Conservation (phyloP, 768 basidiomycete genomes). For the Leccinum subtestaceum region DNA sequence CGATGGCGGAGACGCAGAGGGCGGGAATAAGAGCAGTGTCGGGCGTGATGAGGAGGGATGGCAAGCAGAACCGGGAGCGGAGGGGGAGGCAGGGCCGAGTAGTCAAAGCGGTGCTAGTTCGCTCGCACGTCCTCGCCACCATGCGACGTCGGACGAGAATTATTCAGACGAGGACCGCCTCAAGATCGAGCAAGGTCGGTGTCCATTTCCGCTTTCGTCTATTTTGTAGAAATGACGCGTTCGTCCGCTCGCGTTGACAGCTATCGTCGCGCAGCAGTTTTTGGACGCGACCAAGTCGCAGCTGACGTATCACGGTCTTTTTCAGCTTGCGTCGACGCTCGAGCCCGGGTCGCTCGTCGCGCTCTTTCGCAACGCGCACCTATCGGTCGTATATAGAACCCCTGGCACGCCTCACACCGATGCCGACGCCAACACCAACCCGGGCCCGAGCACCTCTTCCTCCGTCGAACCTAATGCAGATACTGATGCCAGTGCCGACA, state of each 20-base stretch:
- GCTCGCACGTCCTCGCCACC: constrained; percentile 4
- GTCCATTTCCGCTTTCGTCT: not conserved
- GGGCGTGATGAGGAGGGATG: not conserved
- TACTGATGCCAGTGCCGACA: not conserved
- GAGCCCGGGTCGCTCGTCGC: constrained; percentile 66
- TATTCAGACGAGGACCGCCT: constrained; percentile 53
- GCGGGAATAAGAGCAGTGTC: not conserved
- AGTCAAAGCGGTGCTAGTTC: not conserved
- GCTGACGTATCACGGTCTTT: constrained; percentile 84
- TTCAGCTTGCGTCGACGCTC: constrained; percentile 59
- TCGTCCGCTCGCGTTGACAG: constrained; percentile 34
- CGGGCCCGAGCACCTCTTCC: too few species aligned
- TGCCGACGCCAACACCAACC: too few species aligned
- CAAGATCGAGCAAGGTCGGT: constrained; percentile 68
- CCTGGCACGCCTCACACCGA: not conserved
- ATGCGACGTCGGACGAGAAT: constrained; percentile 7
- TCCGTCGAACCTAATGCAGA: not conserved
- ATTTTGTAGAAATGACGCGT: not conserved
- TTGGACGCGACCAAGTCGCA: constrained; percentile 75
- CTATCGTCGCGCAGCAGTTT: constrained; percentile 64
- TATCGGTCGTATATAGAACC: constrained; percentile 79
- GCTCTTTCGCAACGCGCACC: constrained; percentile 87
- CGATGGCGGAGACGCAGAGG: not conserved
- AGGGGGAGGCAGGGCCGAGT: constrained; percentile 18
- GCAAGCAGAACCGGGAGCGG: not conserved